These are phyloP conservation scores for Ascochyta viciae-villosae DNA, from an alignment of 2,329 filamentous ascomycete species.

Conservation along the genomic window DNA sequence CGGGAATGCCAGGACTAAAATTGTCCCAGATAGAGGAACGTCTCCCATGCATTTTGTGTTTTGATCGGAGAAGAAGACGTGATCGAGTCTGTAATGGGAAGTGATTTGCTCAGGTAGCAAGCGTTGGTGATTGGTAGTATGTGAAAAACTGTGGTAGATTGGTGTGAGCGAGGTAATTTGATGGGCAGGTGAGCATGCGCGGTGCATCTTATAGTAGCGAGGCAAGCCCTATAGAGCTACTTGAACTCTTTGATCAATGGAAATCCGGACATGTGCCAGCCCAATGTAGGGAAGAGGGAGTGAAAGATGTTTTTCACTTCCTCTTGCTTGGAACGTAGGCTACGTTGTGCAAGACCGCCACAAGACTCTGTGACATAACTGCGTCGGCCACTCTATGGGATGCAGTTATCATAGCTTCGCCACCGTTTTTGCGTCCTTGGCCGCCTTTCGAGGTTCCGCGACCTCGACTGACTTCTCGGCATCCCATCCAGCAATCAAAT, in stretches of 20 bases:
- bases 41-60: not conserved
- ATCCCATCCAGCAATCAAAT: constrained; percentile 45
- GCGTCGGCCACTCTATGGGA: no score
- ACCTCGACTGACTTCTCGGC: not conserved
- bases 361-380: no score
- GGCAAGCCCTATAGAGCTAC: no score
- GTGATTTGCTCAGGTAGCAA: not conserved
- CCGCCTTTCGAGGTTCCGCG: constrained; percentile 3
- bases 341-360: no score
- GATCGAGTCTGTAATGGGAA: not conserved
- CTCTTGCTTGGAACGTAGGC: no score
- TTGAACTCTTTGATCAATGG: no score
- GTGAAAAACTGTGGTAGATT: not conserved
- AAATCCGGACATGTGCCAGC: no score
- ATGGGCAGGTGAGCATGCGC: not conserved
- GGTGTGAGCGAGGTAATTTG: not conserved
- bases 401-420: not conserved
- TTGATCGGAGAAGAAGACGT: not conserved
- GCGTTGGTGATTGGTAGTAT: not conserved
- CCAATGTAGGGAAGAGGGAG: no score
- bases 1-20: no score
- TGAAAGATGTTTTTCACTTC: no score
- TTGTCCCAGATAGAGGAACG: not conserved
- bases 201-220: not conserved
- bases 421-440: no score